Base-by-base conservation (phyloP, 176 grass and related monocot species). In the Carex kokanica region DNA sequence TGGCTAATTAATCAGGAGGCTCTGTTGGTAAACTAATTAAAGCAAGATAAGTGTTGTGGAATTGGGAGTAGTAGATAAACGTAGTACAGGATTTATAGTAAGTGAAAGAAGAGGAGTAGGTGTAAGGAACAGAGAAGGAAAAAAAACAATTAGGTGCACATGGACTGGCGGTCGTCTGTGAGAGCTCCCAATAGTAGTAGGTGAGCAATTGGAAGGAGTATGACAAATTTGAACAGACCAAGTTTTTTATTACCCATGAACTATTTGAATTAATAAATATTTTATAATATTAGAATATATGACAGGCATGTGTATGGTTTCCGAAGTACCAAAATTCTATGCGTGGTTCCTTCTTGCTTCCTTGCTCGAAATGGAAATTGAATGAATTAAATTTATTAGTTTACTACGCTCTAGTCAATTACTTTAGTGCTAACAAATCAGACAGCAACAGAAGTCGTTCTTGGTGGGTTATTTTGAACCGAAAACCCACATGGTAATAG, bases 171-270 rank as follows among this genome's bases (percentile, higher is more conserved):
- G 17, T n/a, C 43, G 17, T 41, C 43, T 20, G 67, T 43, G 20
- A 17, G 36, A 0, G 67, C 16, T 43, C 2, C 38, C 38, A 45
- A 12, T 43, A 13, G 38, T 20, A 43, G 67, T 72, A 72, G 68
- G 36, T 45, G 5, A 16, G 36, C 45, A 45, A n/a, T 20, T 43
- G 17, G 16, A 12, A 11, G 14, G 36, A 70, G 16, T 43, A 32
- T 32, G 62, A 65, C 62, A 65, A 70, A 72, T 72, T 72, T 72
- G 68, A 72, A 20, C n/a, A 11, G 17, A 70, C 66, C 69, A 47
- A 73, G 41, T 49, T 73, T 73, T 31, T 18, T 13, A 12, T 24
- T 23, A 73, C 10, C 17, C 7, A 23, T 49, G 64, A 18, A 45
- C 47, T 71, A 71, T 21, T 47, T 11, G 0, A 4, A 71, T 49